A percentile compares a stretch with the other conserved stretches of the same genome.
Conservation (phyloP, 176 grass and related monocot genomes). For the Guadua angustifolia region DNA sequence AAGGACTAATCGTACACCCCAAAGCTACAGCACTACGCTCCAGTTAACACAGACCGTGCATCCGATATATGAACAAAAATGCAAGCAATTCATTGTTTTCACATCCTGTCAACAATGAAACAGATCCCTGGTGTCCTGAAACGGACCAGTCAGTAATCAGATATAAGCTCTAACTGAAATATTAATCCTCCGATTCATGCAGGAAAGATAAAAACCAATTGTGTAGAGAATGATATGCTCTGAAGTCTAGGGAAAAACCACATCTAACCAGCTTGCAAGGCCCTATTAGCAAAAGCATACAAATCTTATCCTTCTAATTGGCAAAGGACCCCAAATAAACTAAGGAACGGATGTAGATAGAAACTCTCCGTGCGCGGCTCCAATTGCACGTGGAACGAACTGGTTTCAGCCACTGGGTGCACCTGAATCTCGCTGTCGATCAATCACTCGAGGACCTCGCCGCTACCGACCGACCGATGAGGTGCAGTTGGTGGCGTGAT, state of each 20-base stretch:
- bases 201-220: background rate
- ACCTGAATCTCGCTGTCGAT: background rate
- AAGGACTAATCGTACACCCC: background rate
- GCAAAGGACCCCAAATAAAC: background rate
- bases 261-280: slow-evolving; percentile 2
- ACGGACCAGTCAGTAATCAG: background rate
- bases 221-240: background rate
- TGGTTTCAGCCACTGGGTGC: background rate
- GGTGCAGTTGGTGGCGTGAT: background rate
- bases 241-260: background rate
- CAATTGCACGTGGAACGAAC: background rate
- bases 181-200: background rate
- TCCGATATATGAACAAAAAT: background rate
- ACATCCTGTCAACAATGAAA: slow-evolving; percentile 14
- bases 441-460: background rate
- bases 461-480: background rate
- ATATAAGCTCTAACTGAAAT: slow-evolving; percentile 1
- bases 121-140: background rate
- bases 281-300: background rate
- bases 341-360: background rate
- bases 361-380: background rate
- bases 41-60: background rate
- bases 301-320: background rate
- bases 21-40: background rate
- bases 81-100: slow-evolving; percentile 12